Conservation (phyloP, 2,329 filamentous ascomycete genomes). For the Verticillium isaacii region DNA sequence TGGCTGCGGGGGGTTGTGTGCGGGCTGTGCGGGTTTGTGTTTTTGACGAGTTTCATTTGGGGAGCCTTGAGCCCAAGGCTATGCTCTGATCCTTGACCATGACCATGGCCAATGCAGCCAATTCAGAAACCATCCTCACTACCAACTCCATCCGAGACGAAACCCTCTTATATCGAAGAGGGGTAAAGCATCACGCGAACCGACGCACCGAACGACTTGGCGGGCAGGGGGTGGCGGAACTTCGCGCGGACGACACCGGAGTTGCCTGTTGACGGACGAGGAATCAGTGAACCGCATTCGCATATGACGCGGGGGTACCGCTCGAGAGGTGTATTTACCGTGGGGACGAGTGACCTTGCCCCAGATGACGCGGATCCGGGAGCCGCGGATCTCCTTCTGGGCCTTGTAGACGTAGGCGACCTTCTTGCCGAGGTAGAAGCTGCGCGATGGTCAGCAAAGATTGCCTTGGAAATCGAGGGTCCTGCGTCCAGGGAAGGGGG, state of each 20-base stretch:
- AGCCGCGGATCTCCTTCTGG: slow-evolving; percentile 89
- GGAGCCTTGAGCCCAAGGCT: slow-evolving; percentile 48
- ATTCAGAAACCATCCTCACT: slow-evolving; percentile 58
- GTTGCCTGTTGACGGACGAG: slow-evolving; percentile 61
- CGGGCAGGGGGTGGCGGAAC: slow-evolving; percentile 93
- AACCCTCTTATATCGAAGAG: slow-evolving; percentile 80
- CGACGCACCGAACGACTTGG: slow-evolving; percentile 93
- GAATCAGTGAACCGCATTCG: slow-evolving; percentile 7
- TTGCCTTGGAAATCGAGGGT: not conserved
- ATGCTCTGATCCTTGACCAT: slow-evolving; percentile 51
- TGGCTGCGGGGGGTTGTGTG: not conserved
- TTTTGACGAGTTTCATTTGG: slow-evolving; percentile 49
- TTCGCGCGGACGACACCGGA: slow-evolving; percentile 96
- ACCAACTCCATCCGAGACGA: slow-evolving; percentile 51
- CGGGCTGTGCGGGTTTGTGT: slow-evolving; percentile 1
- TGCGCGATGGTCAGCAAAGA: slow-evolving; percentile 24
- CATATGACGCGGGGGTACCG: slow-evolving; percentile 2
- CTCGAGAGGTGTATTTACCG: slow-evolving; percentile 53
- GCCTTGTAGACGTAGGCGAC: slow-evolving; percentile 98
- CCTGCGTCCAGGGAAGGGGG: not conserved
- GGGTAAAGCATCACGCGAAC: slow-evolving; percentile 98
- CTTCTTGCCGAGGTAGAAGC: slow-evolving; percentile 98
- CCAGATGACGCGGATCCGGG: slow-evolving; percentile 99
- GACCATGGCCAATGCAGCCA: slow-evolving; percentile 54
- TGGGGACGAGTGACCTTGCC: slow-evolving; percentile 96